Base-by-base conservation (phyloP, 2,329 filamentous ascomycete genomes). In the Nemania bipapillata region DNA sequence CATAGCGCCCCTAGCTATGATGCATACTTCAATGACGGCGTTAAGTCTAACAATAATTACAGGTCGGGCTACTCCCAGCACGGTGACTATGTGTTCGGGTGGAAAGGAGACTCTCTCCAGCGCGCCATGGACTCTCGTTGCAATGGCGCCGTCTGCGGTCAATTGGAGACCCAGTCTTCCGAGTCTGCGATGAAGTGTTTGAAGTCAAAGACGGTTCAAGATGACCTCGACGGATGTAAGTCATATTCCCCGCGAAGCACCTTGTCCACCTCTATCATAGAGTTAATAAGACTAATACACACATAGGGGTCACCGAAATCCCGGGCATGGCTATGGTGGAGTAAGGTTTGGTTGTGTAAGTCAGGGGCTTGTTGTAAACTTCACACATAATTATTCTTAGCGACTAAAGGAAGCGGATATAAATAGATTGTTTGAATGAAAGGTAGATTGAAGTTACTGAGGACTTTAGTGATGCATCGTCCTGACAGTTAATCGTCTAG, bases 1-100 rank as follows among this genome's bases (percentile, higher is more conserved):
- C 7, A 11, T 17, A 4, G 20, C 6, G 7, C 4, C 35, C 28
- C 0, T 11, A 32, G 17, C 32, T 6, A 4, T 7, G 8, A 5
- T 28, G 5, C 9, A 15, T n/a, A 42, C 17, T 42, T 8, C 7
- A 2, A 11, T 24, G 2, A 24, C 4, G 12, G 6, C 4, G 12
- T 26, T 7, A 7, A 1, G 5, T 24, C 65, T 70, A 52, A 68
- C 11, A 28, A 56, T 40, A 22, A 55, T 24, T 15, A 20, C 17
- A 74, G 71, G 52, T 42, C 67, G 4, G 76, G 75, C 26, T 77
- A 71, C 50, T 71, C 73, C 4, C 75, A 75, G 40, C 79, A 81
- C 54, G 79, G 79, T 30, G 81, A 82, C 72, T 82, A 82, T 71
- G 79, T 82, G 37, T 82, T 82, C 70, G 81, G 81, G 35, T 82